These are phyloP conservation scores for Diaporthe ilicicola DNA, from an alignment of 2,329 filamentous ascomycete genomes.

Conservation along the genomic window DNA sequence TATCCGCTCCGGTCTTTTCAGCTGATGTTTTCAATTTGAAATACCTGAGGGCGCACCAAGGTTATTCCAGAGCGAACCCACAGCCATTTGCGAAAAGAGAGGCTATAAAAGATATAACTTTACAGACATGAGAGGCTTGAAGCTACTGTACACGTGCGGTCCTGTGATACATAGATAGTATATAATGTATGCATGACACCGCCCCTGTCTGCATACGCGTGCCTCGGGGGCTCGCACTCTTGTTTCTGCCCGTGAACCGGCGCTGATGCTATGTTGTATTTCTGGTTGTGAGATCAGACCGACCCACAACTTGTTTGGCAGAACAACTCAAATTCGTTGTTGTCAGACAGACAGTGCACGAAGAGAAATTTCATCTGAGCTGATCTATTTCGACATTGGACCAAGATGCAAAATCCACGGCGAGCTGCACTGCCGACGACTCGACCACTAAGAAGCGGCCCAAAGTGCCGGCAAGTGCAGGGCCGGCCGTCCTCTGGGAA, in stretches of 20 bases:
- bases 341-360: not conserved
- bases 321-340: not conserved
- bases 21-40: not conserved
- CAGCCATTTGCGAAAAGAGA: not conserved
- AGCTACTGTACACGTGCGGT: not conserved
- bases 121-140: not conserved
- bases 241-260: not conserved
- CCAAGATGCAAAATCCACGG: not conserved
- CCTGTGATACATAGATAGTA: not conserved
- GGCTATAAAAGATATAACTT: not conserved
- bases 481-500: not conserved
- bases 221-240: not conserved
- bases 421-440: not conserved
- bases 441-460: not conserved
- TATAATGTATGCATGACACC: not conserved
- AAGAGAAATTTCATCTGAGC: not conserved
- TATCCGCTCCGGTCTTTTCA: not conserved
- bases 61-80: not conserved
- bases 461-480: conserved; percentile 10
- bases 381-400: not conserved
- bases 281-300: not conserved
- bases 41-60: not conserved
- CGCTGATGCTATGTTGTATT: not conserved
- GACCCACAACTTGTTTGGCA: conserved; percentile 1
- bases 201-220: not conserved